Evolutionary conservation across 805 yeast species (phyloP).

Genomic region (Yamadazyma takamatsuzukensis): DNA sequence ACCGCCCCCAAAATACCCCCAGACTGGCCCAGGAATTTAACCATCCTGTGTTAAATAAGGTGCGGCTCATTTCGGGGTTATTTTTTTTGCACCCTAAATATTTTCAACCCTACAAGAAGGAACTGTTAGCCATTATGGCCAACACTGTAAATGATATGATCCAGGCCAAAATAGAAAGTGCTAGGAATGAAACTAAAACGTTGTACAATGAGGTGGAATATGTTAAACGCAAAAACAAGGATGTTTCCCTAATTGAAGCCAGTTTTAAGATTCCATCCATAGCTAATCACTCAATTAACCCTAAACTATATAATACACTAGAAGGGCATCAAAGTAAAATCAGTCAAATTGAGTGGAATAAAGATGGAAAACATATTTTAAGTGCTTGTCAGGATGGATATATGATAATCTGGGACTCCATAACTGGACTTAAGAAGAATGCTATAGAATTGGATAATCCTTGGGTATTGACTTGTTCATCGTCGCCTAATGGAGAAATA

Average conservation of each 20-base stretch:
- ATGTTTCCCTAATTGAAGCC: conserved; percentile 42
- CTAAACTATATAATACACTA: conserved; percentile 36
- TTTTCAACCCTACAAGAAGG: too few species aligned
- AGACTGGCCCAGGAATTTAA: neutral
- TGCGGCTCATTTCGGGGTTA: neutral
- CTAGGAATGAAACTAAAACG: conserved; percentile 44
- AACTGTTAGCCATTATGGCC: too few species aligned
- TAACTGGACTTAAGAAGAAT: conserved; percentile 64
- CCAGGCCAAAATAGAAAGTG: conserved; percentile 17
- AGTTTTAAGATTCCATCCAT: conserved; percentile 30
- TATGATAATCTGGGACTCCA: conserved; percentile 78
- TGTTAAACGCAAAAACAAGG: conserved; percentile 40
- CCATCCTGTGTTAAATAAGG: neutral
- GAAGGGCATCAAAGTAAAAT: conserved; percentile 74
- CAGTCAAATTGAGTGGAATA: conserved; percentile 64
- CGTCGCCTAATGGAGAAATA: conserved; percentile 59
- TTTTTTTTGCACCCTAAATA: too few species aligned
- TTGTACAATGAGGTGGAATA: conserved; percentile 49
- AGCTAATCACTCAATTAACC: conserved; percentile 20
- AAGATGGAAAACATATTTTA: conserved; percentile 55
- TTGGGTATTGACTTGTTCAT: conserved; percentile 76
- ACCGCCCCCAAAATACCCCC: neutral
- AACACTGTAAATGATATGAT: too few species aligned
- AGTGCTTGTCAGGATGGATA: conserved; percentile 87
- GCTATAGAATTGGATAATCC: conserved; percentile 71